Evolutionary conservation across 768 basidiomycete species (phyloP).

Genomic region (Mycena filopes): DNA sequence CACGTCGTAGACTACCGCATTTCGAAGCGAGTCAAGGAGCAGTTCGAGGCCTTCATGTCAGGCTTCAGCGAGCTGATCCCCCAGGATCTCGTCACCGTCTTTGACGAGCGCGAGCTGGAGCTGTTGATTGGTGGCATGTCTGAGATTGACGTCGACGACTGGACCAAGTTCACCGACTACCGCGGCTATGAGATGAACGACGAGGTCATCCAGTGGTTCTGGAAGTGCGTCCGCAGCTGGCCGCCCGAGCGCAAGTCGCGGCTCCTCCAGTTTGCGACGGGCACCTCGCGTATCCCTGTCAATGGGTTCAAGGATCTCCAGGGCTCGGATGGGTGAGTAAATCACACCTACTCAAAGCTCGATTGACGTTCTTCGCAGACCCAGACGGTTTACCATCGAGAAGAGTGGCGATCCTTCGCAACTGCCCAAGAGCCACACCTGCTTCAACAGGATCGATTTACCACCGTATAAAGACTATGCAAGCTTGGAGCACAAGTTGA

Average conservation of each 20-base stretch:
- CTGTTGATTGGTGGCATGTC: slow-evolving; percentile 99
- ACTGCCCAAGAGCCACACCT: slow-evolving; percentile 95
- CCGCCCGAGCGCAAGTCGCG: slow-evolving; percentile 98
- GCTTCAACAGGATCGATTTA: slow-evolving; percentile 96
- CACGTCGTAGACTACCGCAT: slow-evolving; percentile 96
- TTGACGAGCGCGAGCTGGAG: slow-evolving; percentile 98
- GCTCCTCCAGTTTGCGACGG: slow-evolving; percentile 95
- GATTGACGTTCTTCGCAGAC: slow-evolving; percentile 5
- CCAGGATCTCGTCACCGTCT: slow-evolving; percentile 97
- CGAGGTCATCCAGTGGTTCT: slow-evolving; percentile 99
- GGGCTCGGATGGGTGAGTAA: slow-evolving; percentile 79
- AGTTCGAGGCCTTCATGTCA: slow-evolving; percentile 99
- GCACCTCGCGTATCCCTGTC: slow-evolving; percentile 96
- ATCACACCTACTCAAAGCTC: not conserved
- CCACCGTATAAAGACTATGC: slow-evolving; percentile 99
- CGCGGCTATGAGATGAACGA: slow-evolving; percentile 95
- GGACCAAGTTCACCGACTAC: slow-evolving; percentile 99
- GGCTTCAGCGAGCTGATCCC: slow-evolving; percentile 99
- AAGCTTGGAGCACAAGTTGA: slow-evolving; percentile 93
- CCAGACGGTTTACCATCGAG: slow-evolving; percentile 86
- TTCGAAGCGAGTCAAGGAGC: slow-evolving; percentile 95
- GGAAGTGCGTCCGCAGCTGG: slow-evolving; percentile 98
- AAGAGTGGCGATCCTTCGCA: slow-evolving; percentile 97
- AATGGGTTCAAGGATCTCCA: slow-evolving; percentile 99
- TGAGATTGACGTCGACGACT: slow-evolving; percentile 99